A percentile compares a stretch with the other conserved stretches of the same genome.
These are phyloP conservation scores for Millerozyma acaciae DNA, from an alignment of 805 yeast species.

Conservation along the genomic window DNA sequence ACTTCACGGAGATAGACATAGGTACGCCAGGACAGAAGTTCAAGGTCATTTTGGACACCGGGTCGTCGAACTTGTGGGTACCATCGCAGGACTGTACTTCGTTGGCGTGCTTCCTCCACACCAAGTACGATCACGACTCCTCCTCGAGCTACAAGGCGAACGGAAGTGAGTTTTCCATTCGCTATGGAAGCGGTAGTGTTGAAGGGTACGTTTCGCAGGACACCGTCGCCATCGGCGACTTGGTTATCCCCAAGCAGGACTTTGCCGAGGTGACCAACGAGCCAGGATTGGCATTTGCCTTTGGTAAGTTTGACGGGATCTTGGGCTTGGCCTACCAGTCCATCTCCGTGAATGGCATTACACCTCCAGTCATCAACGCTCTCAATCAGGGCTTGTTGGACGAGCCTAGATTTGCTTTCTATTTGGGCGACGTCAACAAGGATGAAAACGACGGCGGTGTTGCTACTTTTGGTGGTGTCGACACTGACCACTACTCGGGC, in stretches of 20 bases:
- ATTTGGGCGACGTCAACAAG: conserved; percentile 74
- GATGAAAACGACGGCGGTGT: conserved; percentile 76
- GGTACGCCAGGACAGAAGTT: conserved; percentile 94
- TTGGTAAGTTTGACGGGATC: conserved; percentile 98
- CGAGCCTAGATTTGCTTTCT: conserved; percentile 81
- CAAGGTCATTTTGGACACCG: conserved; percentile 94
- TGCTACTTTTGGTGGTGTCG: conserved; percentile 94
- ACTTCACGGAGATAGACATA: conserved; percentile 82
- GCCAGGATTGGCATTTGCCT: conserved; percentile 97
- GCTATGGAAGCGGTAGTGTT: conserved; percentile 89
- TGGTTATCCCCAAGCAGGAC: conserved; percentile 81
- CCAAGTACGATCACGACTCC: conserved; percentile 79
- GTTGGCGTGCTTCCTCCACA: conserved; percentile 91
- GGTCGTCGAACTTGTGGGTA: conserved; percentile 96
- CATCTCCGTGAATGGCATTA: conserved; percentile 82
- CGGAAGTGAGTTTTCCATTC: conserved; percentile 81
- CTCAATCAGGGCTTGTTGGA: conserved; percentile 77
- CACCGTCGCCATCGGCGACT: conserved; percentile 73
- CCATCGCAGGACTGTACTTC: conserved; percentile 87
- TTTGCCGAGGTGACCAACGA: conserved; percentile 97
- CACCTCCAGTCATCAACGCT: conserved; percentile 94
- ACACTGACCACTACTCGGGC: conserved; percentile 70
- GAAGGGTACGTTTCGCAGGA: conserved; percentile 93
- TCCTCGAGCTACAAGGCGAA: conserved; percentile 85
- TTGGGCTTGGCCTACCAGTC: conserved; percentile 92